Base-by-base conservation (phyloP, 1,284 basidiomycete species). In the Malassezia arunalokei region DNA sequence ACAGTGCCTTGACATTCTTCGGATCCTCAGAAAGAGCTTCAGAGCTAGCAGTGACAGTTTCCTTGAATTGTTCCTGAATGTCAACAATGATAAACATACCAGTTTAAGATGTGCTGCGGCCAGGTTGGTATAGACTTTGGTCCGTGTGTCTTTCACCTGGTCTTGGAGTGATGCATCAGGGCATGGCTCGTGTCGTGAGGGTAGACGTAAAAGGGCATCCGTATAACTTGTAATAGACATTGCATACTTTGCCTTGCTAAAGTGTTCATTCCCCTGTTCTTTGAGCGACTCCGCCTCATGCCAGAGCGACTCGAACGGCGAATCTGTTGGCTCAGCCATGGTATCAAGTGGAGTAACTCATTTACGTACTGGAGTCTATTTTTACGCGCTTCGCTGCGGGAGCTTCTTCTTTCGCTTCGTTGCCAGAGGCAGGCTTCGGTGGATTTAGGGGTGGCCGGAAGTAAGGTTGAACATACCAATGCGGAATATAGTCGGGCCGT, bases 401-500 rank as follows among this genome's bases (percentile, higher is more conserved):
- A n/a, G 27, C 20, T 12, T 43, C 27, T 20, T 12, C 41, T 15
- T 38, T 47, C 11, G 12, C 28, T 5, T 40, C 46, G 15, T 17
- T 24, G 27, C 17, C 9, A 5, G 31, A 6, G 28, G 12, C 31
- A 12, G 40, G 20, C 41, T 55, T 51, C n/a, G 54, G 54, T n/a
- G 54, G 54, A 39, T 51, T 51, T 30, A 64, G 40, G 6, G 60
- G 60, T 3, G 82, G 79, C 15, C 86, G 78, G 68, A 87, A 82
- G 68, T 88, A 87, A 0, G 89, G 88, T 72, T 94, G 89, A 8
- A 83, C 81, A 9, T 86, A 77, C 85, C 86, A 91, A 62, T 84
- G 81, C 0, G 88, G 88, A 17, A 90, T 77, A 1, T 81, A 71
- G 43, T 78, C 78, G 39, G 75, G 75, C 0, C 76, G 73, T 3